Percentiles rank a stretch among this genome's conserved stretches.
Evolutionary conservation across 2,329 filamentous ascomycete species (phyloP).

Genomic region (Endoconidiophora polonica): DNA sequence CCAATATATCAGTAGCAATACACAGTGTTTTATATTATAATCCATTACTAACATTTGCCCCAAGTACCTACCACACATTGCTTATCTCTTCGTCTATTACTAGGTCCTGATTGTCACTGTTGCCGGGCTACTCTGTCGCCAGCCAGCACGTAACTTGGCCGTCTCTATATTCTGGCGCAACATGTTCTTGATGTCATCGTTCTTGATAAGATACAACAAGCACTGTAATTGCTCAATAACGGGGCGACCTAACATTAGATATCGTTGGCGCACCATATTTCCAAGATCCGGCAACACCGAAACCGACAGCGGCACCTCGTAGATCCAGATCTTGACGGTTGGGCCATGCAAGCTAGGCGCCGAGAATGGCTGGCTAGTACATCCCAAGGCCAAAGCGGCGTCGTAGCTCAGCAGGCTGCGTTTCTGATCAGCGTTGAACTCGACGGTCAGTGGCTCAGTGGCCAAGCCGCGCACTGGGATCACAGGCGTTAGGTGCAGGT

Average conservation of each 20-base stretch:
- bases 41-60: too few species aligned
- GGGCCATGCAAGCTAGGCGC: slow-evolving; percentile 6
- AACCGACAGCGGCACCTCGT: slow-evolving; percentile 5
- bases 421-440: slow-evolving; percentile 8
- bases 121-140: not conserved
- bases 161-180: not conserved
- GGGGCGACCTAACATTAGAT: slow-evolving; percentile 5
- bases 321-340: slow-evolving; percentile 6
- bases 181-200: not conserved
- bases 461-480: not conserved
- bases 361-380: slow-evolving; percentile 2
- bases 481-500: too few species aligned
- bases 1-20: too few species aligned
- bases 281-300: slow-evolving; percentile 6
- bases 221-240: slow-evolving; percentile 8
- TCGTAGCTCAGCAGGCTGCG: slow-evolving; percentile 5
- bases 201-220: slow-evolving; percentile 6
- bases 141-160: not conserved
- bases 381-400: slow-evolving; percentile 1
- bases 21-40: too few species aligned
- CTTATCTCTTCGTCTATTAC: not conserved
- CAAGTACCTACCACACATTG: too few species aligned
- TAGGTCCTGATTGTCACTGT: slow-evolving; percentile 1
- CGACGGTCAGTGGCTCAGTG: slow-evolving; percentile 3
- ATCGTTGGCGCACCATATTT: slow-evolving; percentile 3